Conservation (phyloP, 768 basidiomycete species). For the Rhodotorula paludigena region DNA sequence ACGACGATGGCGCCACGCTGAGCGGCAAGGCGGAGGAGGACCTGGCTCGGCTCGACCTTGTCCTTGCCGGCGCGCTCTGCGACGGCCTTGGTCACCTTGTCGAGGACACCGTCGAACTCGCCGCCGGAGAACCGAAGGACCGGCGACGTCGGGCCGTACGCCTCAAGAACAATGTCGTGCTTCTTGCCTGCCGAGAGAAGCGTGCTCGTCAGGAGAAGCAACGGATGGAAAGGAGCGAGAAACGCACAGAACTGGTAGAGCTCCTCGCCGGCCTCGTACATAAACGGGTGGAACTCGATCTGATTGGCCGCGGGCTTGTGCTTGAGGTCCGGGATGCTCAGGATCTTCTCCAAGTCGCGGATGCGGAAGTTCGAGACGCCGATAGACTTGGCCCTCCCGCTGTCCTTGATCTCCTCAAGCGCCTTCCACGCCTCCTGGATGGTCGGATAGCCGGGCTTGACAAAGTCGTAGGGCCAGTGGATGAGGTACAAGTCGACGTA, state of each 20-base stretch:
- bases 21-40: conserved; percentile 26
- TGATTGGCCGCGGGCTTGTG: conserved; percentile 47
- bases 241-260: conserved; percentile 39
- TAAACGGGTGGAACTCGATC: conserved; percentile 50
- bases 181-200: conserved; percentile 8
- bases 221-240: neutral
- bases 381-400: conserved; percentile 51
- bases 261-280: conserved; percentile 39
- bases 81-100: conserved; percentile 14
- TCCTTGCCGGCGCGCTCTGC: neutral
- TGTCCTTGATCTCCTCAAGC: conserved; percentile 58
- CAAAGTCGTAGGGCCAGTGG: conserved; percentile 38
- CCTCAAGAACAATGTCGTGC: conserved; percentile 24
- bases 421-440: conserved; percentile 41
- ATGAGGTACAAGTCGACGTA: conserved; percentile 42
- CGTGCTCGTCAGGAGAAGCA: neutral
- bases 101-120: conserved; percentile 11
- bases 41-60: conserved; percentile 30
- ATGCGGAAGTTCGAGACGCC: conserved; percentile 50
- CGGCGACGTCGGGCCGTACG: conserved; percentile 29
- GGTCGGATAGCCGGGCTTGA: conserved; percentile 15
- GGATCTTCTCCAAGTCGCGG: conserved; percentile 46
- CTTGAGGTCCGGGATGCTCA: conserved; percentile 45
- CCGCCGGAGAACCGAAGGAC: conserved; percentile 18
- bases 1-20: conserved; percentile 34